Base-by-base conservation (phyloP, 2,329 filamentous ascomycete species). In the Fusarium incarnatum region DNA sequence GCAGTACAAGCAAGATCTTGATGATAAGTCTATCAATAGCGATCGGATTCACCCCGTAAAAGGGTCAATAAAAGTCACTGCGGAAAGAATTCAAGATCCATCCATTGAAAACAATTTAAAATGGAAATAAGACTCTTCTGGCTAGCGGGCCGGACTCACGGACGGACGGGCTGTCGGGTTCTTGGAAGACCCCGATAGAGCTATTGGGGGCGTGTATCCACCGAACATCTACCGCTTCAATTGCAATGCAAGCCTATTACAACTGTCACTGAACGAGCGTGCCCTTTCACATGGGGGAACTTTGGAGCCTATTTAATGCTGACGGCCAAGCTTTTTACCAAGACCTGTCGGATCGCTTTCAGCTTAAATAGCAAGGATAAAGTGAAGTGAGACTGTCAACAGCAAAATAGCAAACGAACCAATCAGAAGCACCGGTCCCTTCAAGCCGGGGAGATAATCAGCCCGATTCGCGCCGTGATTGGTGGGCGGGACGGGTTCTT, bases 181-280 rank as follows among this genome's bases (percentile, higher is more conserved):
- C 61, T 58, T 78, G 50, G 56, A 77, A 77, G 70, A 79, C 67
- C 67, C 78, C 78, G 78, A 78, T 63, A 58, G 46, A 62, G 46
- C 34, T 6, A 28, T 30, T 48, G 54, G 64, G 50, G n/a, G 60
- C 25, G 60, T 63, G 67, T 54, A 30, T 34, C 52, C 22, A 30
- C 22, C 23, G 37, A 56, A 41, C 42, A 41, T 50, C n/a, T 20
- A 11, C 42, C 54, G 20, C 49, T 46, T 8, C 22, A 3, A 22
- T 27, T 28, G 20, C 7, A 22, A 41, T 28, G 20, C 7, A 22
- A 41, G 34, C 34, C 34, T 53, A 28, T 53, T 42, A 13, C 49
- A 53, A 53, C 22, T 7, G 13, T 53, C 23, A 8, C 18, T 20
- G n/a, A 28, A 22, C 23, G 49, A 28, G 34, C 18, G 6, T 18